A percentile compares a stretch with the other conserved stretches of the same genome.
Evolutionary conservation across 1,284 basidiomycete species (phyloP).

Genomic region (Ceratobasidium sp.): DNA sequence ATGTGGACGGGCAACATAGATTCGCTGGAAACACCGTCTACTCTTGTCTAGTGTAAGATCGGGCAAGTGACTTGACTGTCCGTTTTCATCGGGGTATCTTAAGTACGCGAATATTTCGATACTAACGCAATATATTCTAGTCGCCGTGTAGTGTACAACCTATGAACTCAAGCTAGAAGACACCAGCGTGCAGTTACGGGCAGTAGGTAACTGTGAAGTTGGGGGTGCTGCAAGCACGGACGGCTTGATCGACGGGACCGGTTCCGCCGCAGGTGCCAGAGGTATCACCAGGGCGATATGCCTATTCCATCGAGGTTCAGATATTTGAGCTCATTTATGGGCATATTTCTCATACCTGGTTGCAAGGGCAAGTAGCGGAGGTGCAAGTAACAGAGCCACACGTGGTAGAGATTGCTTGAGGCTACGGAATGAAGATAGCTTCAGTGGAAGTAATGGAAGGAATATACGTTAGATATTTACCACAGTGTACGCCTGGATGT

Average conservation of each 20-base stretch:
- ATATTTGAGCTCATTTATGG: background rate
- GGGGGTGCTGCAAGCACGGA: conserved; percentile 12
- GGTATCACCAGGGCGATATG: conserved; percentile 4
- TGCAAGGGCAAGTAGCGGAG: conserved; percentile 40
- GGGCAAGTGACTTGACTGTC: too few species aligned
- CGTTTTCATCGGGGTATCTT: too few species aligned
- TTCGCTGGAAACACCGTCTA: too few species aligned
- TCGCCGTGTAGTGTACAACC: too few species aligned
- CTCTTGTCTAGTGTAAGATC: too few species aligned
- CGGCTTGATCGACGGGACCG: conserved; percentile 25
- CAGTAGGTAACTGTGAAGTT: conserved; percentile 42
- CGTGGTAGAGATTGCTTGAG: conserved; percentile 10
- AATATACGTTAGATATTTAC: conserved; percentile 3
- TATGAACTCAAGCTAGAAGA: too few species aligned
- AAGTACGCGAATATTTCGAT: too few species aligned
- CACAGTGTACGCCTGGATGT: conserved; percentile 45
- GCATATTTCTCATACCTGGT: conserved; percentile 15
- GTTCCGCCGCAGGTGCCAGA: conserved; percentile 9
- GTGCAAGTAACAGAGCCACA: conserved; percentile 45
- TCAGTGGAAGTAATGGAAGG: too few species aligned
- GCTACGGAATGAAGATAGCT: conserved; percentile 2
- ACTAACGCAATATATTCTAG: too few species aligned
- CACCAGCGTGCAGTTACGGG: too few species aligned
- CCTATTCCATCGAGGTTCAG: background rate
- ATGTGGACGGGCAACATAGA: too few species aligned